Evolutionary conservation across 192 early-diverging fungal species (phyloP).

Genomic region (Chytriomyces sp.): DNA sequence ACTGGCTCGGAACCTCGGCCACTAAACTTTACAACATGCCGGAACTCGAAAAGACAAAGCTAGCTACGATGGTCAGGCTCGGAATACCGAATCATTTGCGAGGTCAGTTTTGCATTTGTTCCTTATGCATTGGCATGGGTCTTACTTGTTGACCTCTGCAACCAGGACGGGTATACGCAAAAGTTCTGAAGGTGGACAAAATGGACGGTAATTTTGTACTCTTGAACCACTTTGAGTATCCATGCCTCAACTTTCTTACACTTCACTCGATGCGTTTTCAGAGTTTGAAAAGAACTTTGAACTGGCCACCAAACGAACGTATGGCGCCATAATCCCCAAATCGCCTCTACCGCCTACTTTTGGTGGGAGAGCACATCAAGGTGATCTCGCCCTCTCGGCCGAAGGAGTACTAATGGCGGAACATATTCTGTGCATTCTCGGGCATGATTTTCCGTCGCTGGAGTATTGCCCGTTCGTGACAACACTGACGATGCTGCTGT

Average conservation of each 20-base stretch:
- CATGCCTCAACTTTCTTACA: not conserved
- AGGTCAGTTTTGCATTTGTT: constrained; percentile 34
- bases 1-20: constrained; percentile 10
- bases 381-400: constrained; percentile 30
- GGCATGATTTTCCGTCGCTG: constrained; percentile 52
- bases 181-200: constrained; percentile 45
- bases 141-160: not conserved
- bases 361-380: constrained; percentile 42
- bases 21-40: constrained; percentile 1
- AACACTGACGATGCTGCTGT: constrained; percentile 38
- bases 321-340: constrained; percentile 44
- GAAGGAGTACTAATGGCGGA: constrained; percentile 34
- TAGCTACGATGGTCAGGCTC: constrained; percentile 44
- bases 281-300: constrained; percentile 55
- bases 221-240: not conserved
- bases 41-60: constrained; percentile 23
- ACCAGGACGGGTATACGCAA: constrained; percentile 46
- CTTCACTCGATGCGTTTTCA: not conserved
- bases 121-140: not conserved
- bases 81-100: constrained; percentile 49
- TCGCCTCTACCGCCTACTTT: constrained; percentile 48
- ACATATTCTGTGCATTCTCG: constrained; percentile 50
- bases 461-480: constrained; percentile 55
- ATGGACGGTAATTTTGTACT: constrained; percentile 43
- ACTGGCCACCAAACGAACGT: constrained; percentile 39